Evolutionary conservation across 352 stramenopile genomes (phyloP).

Genomic region (Albugo laibachii): DNA sequence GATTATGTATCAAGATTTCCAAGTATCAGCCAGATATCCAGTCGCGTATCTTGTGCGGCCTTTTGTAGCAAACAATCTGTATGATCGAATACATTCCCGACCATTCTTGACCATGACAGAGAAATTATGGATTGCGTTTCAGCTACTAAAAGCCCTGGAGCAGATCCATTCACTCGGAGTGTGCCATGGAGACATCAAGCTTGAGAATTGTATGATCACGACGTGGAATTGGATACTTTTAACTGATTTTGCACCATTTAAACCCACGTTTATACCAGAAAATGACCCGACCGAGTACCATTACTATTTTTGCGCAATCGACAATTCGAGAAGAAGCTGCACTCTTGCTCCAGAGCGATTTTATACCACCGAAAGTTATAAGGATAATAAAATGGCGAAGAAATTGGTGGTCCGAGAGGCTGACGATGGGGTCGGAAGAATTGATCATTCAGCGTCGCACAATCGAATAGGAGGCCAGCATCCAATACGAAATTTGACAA

Average conservation of each 20-base stretch:
- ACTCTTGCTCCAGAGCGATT: slow-evolving; percentile 93
- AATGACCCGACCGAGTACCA: slow-evolving; percentile 92
- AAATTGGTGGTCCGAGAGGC: neutral
- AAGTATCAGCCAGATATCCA: slow-evolving; percentile 55
- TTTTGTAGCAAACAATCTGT: slow-evolving; percentile 91
- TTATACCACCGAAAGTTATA: slow-evolving; percentile 11
- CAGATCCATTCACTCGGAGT: slow-evolving; percentile 85
- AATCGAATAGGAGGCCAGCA: neutral
- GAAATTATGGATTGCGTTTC: slow-evolving; percentile 96
- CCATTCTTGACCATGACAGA: slow-evolving; percentile 90
- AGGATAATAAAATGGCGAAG: neutral
- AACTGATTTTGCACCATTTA: slow-evolving; percentile 92
- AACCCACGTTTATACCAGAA: slow-evolving; percentile 87
- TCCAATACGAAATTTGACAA: neutral
- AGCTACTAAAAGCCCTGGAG: slow-evolving; percentile 88
- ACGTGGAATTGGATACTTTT: slow-evolving; percentile 96
- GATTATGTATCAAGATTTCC: slow-evolving; percentile 62
- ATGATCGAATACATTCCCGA: slow-evolving; percentile 88
- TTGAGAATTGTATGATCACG: slow-evolving; percentile 96
- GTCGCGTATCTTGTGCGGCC: slow-evolving; percentile 89
- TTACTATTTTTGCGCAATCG: slow-evolving; percentile 85
- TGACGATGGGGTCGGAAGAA: neutral
- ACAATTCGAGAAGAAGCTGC: slow-evolving; percentile 77
- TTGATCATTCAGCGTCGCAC: neutral
- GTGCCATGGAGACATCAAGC: slow-evolving; percentile 95